Evolutionary conservation across 2,329 filamentous ascomycete species (phyloP).

Genomic region (Diplocarpon rosae): DNA sequence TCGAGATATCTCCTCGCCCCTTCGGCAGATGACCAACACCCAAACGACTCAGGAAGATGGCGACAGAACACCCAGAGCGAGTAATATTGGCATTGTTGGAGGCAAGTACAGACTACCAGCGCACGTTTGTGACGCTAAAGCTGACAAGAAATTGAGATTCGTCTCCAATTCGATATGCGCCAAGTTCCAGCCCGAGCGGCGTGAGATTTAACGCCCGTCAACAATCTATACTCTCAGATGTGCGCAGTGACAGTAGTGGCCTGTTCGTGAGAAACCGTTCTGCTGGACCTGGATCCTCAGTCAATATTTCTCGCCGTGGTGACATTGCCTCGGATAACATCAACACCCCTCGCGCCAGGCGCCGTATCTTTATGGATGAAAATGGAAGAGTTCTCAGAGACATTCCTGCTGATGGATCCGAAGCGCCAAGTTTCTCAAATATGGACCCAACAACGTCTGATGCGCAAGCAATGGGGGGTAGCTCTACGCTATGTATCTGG

Average conservation of each 20-base stretch:
- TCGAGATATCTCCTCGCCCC: slow-evolving; percentile 43
- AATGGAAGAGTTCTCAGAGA: slow-evolving; percentile 46
- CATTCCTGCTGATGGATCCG: slow-evolving; percentile 39
- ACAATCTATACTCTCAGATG: slow-evolving; percentile 52
- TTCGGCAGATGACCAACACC: slow-evolving; percentile 47
- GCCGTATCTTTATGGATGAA: slow-evolving; percentile 46
- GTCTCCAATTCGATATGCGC: slow-evolving; percentile 82
- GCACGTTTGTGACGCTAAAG: not conserved
- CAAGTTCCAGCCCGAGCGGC: slow-evolving; percentile 77
- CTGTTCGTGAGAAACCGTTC: slow-evolving; percentile 66
- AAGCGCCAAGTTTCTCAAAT: slow-evolving; percentile 50
- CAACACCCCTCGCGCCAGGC: slow-evolving; percentile 39
- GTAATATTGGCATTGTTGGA: slow-evolving; percentile 40
- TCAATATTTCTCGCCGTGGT: slow-evolving; percentile 57
- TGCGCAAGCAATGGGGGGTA: slow-evolving; percentile 75
- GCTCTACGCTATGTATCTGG: slow-evolving; percentile 80
- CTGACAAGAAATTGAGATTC: slow-evolving; percentile 52
- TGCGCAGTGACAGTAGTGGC: slow-evolving; percentile 73
- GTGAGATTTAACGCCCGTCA: slow-evolving; percentile 24
- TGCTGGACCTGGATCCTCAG: slow-evolving; percentile 36
- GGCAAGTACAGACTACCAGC: slow-evolving; percentile 37
- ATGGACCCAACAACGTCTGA: slow-evolving; percentile 80
- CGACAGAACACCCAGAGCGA: slow-evolving; percentile 62
- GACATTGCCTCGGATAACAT: slow-evolving; percentile 77
- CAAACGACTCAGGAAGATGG: slow-evolving; percentile 46